These are phyloP conservation scores for Neurospora sp. DNA, from an alignment of 2,329 filamentous ascomycete genomes.

Conservation along the genomic window DNA sequence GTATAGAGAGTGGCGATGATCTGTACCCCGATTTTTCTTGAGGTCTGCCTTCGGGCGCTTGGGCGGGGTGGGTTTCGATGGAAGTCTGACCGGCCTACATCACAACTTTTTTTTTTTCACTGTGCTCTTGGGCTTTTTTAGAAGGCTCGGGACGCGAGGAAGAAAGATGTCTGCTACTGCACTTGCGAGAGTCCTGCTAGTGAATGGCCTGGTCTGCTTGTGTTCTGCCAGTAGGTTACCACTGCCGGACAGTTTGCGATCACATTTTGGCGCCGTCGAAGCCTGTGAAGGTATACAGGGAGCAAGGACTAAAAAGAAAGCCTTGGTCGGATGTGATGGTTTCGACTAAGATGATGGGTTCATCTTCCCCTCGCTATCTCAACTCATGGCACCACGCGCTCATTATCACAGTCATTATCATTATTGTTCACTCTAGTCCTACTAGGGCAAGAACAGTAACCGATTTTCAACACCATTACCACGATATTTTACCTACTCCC, in stretches of 20 bases:
- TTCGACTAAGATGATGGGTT: too few species aligned
- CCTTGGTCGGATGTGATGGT: too few species aligned
- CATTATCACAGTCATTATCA: neutral
- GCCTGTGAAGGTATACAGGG: too few species aligned
- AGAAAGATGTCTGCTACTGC: constrained; percentile 25
- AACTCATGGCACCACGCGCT: too few species aligned
- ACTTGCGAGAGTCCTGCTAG: neutral
- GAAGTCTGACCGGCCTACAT: constrained; percentile 71
- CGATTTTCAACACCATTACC: neutral
- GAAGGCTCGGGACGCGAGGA: constrained; percentile 37
- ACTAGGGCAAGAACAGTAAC: too few species aligned
- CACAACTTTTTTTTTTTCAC: constrained; percentile 25
- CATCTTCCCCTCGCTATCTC: too few species aligned
- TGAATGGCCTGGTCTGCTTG: neutral
- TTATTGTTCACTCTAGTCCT: neutral
- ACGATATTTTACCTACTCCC: neutral
- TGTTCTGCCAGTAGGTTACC: neutral
- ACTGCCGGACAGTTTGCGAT: too few species aligned
- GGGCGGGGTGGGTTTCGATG: constrained; percentile 71
- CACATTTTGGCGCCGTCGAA: too few species aligned
- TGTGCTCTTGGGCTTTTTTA: constrained; percentile 32
- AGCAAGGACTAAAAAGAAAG: too few species aligned
- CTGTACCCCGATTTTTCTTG: constrained; percentile 57
- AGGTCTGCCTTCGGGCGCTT: constrained; percentile 67
- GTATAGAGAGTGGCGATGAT: constrained; percentile 93